Base-by-base conservation (phyloP, 768 basidiomycete species). In the Mycena venus region DNA sequence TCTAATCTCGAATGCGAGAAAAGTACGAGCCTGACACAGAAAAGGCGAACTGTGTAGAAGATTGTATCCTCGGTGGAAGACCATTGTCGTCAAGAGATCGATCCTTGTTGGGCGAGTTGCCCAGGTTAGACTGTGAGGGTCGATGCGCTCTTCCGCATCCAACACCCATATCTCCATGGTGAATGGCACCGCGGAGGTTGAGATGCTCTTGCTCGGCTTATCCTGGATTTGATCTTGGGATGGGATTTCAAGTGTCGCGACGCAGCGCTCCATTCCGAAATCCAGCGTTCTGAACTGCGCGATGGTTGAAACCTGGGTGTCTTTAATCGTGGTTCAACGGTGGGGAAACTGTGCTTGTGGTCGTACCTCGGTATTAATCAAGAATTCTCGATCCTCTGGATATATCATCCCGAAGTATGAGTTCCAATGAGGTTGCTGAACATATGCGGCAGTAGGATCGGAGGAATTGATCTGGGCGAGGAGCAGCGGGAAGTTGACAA, bases 231-330 rank as follows among this genome's bases (percentile, higher is more conserved):
- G 31, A 2, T 21, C 49, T 6, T 31, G 15, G 1, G 71, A 67
- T 2, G 72, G 68, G 3, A 70, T 70, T 6, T 65, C 62, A 3
- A 74, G 73, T 11, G 44, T 59, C 10, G 38, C 62, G 0, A 66
- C 55, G 25, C 59, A 38, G 79, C 68, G 44, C 51, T 75, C 74
- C 77, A 77, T 75, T 3, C 56, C 53, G 36, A 64, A 77, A 61
- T 77, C 77, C n/a, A 77, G n/a, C 0, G 61, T 61, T 2, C 77
- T 58, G 32, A 77, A 77, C 44, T 77, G 77, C 2, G 53, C 55
- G 25, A 77, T 70, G 6, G 77, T 77, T 2, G 67, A 73, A 7
- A 72, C 59, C 74, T 77, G 15, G 21, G 14, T 8, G 25, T 2
- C 4, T 2, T 6, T 2, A 34, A 23, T 51, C 10, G 42, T n/a